Percentiles rank a stretch among this genome's conserved stretches.
Evolutionary conservation across 1,284 basidiomycete genomes (phyloP).

Genomic region (Jaminaea rosea): DNA sequence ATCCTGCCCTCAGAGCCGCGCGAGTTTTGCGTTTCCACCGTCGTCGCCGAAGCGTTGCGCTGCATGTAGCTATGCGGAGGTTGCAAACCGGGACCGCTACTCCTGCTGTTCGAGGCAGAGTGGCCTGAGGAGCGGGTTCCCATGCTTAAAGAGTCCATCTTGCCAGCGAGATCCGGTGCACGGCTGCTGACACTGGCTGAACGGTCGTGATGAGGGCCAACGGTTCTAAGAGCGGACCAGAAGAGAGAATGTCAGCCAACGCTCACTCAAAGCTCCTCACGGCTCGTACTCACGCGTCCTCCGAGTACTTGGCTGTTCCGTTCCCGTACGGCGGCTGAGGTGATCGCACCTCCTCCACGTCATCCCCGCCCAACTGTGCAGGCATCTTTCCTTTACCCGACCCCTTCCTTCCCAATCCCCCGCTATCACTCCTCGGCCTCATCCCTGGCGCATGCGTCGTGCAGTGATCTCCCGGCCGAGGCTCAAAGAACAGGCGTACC

Average conservation of each 20-base stretch:
- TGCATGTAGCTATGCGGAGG: background rate
- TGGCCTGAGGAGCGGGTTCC: background rate
- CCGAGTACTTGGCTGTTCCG: slow-evolving; percentile 9
- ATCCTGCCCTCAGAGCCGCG: slow-evolving; percentile 16
- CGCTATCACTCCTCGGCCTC: slow-evolving; percentile 4
- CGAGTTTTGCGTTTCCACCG: slow-evolving; percentile 16
- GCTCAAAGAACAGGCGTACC: slow-evolving; percentile 73
- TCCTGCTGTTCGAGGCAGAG: background rate
- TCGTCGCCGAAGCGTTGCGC: slow-evolving; percentile 2
- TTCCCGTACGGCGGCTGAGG: background rate
- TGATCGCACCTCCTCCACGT: background rate
- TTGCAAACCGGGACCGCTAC: slow-evolving; percentile 1
- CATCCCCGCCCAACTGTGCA: too few relatives aligned
- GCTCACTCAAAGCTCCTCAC: too few relatives aligned
- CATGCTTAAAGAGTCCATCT: background rate
- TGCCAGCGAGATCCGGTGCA: background rate
- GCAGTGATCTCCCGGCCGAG: slow-evolving; percentile 69
- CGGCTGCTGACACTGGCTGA: background rate
- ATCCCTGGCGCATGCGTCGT: slow-evolving; percentile 17
- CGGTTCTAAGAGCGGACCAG: too few relatives aligned
- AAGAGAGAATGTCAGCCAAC: too few relatives aligned
- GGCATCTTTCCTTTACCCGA: slow-evolving; percentile 13
- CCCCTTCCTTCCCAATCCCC: too few relatives aligned
- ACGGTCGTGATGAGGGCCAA: background rate
- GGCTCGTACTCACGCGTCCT: slow-evolving; percentile 8